Conservation (phyloP, 257 asterid genomes). For the Salvia rosmarinus region DNA sequence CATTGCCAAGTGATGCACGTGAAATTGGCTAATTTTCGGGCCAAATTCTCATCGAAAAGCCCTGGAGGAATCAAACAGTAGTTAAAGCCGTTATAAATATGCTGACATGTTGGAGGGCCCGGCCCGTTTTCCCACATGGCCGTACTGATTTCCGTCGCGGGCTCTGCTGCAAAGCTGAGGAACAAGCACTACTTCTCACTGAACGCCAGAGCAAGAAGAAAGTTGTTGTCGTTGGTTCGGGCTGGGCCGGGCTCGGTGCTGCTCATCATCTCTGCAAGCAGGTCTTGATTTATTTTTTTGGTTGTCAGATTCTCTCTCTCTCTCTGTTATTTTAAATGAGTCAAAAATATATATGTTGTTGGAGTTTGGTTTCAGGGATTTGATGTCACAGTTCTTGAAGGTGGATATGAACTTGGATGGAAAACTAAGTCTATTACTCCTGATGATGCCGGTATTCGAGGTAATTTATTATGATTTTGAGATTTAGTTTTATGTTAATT, state of each 20-base stretch:
- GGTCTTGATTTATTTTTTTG: slow-evolving; percentile 26
- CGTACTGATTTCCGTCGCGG: slow-evolving; percentile 29
- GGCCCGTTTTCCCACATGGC: slow-evolving; percentile 35
- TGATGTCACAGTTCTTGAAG: slow-evolving; percentile 72
- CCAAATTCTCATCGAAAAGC: slow-evolving; percentile 19
- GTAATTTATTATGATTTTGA: slow-evolving; percentile 34
- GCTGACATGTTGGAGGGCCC: slow-evolving; percentile 46
- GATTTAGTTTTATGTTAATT: slow-evolving; percentile 5
- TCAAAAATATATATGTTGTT: neutral
- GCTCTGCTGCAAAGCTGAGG: slow-evolving; percentile 53
- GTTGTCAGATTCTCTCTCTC: no score
- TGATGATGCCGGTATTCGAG: slow-evolving; percentile 63
- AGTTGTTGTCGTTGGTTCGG: slow-evolving; percentile 62
- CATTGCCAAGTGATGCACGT: slow-evolving; percentile 28
- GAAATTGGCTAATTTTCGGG: neutral
- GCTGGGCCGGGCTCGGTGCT: slow-evolving; percentile 74
- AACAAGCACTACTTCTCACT: slow-evolving; percentile 34
- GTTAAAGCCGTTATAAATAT: slow-evolving; percentile 34
- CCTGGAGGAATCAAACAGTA: slow-evolving; percentile 14
- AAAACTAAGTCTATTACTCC: slow-evolving; percentile 53
- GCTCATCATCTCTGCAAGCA: slow-evolving; percentile 71
- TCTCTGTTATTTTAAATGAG: neutral
- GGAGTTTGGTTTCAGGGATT: slow-evolving; percentile 53
- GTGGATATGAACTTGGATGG: slow-evolving; percentile 66
- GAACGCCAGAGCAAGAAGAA: slow-evolving; percentile 51